Evolutionary conservation across 2,329 filamentous ascomycete genomes (phyloP), one percentile per base, ranked within the genome.

Genomic region (Trichoderma asperellum): DNA sequence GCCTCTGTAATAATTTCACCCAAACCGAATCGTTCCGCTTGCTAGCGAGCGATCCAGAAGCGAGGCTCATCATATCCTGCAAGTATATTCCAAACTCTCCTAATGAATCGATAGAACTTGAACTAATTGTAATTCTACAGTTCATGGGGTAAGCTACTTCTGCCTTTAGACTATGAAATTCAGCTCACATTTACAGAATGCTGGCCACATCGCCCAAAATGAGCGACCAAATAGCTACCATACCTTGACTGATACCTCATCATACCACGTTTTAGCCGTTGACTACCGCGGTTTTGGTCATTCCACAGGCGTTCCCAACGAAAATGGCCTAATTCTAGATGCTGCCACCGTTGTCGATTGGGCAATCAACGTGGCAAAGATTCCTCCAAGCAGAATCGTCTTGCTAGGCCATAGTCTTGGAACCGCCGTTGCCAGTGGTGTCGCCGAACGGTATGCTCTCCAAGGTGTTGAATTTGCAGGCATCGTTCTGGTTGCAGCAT

Each of bases 261-360:
- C 86, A 0, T 89, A 94, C 67, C 94, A 97, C 76, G 87, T 97
- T 56, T 83, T 97, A n/a, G 88, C 93, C 49, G 89, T 97, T 74
- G 94, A 97, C 82, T 97, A 97, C 80, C 91, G 94, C 21, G 94
- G 94, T 7, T 97, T 93, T 74, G 94, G 94, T 0, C 85, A 88
- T 49, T 96, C 92, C 10, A 92, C 90, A 0, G 93, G 95, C n/a
- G 82, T 80, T 4, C 95, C 95, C 0, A 91, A 89, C 0, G 95
- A 98, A 81, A 81, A 86, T 43, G 95, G 95, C 0, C 81, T 98
- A 8, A 92, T 97, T 68, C 88, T 87, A 5, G 95, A 98, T 77
- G 93, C 90, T 18, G 83, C 91, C 4, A 85, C 93, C 0, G 81
- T 93, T 3, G 83, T 96, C 3, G 86, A 93, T 70, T 96, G 92